Percentiles rank a stretch among this genome's conserved stretches.
Conservation (phyloP, 2,329 filamentous ascomycete genomes). For the Alternaria consortialis region DNA sequence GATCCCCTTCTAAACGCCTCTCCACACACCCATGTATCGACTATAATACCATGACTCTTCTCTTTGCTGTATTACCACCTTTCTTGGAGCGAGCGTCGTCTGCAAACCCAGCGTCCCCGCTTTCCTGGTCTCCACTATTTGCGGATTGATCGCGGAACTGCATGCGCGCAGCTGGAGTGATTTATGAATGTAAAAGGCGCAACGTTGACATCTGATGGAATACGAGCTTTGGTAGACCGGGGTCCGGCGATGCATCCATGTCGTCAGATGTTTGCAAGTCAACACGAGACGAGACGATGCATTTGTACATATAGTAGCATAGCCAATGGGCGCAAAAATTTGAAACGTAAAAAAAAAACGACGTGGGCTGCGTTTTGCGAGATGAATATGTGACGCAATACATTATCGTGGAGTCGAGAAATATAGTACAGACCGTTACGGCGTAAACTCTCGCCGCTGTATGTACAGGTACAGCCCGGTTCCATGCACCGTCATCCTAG, state of each 20-base stretch:
- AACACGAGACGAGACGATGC: constrained; percentile 19
- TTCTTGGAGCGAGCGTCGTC: constrained; percentile 42
- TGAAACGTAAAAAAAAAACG: constrained; percentile 11
- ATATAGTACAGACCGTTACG: constrained; percentile 39
- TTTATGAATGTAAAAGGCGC: constrained; percentile 35
- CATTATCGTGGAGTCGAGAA: constrained; percentile 40
- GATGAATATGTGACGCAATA: constrained; percentile 28
- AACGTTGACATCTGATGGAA: constrained; percentile 32
- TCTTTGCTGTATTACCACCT: constrained; percentile 54
- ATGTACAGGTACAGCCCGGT: constrained; percentile 25
- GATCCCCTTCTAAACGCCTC: constrained; percentile 52
- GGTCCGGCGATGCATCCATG: constrained; percentile 20
- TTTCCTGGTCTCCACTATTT: constrained; percentile 32
- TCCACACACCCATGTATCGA: constrained; percentile 37
- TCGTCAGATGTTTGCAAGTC: constrained; percentile 21
- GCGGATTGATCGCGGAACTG: constrained; percentile 40
- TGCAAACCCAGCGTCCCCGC: constrained; percentile 30
- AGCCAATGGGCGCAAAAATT: constrained; percentile 32
- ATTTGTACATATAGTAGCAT: constrained; percentile 49
- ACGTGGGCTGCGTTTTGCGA: not conserved
- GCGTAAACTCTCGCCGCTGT: constrained; percentile 16
- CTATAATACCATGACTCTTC: constrained; percentile 50
- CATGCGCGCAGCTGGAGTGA: constrained; percentile 18
- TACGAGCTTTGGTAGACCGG: constrained; percentile 30
- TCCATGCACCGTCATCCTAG: constrained; percentile 24